Base-by-base conservation (phyloP, 2,329 filamentous ascomycete species). In the Botryotinia convoluta region DNA sequence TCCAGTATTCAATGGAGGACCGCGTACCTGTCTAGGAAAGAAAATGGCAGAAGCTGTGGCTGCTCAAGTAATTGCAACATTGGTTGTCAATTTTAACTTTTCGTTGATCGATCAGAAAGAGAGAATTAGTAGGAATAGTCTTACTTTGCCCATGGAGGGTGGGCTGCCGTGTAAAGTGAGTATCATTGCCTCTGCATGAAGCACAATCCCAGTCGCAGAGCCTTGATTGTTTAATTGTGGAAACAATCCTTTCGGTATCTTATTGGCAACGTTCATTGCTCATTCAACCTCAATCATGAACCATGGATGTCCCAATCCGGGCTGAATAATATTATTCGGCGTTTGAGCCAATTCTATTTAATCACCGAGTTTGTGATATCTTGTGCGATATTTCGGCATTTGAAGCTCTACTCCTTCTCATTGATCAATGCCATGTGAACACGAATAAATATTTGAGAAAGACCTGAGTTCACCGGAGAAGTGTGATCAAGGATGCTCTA, bases 1-100 rank as follows among this genome's bases (percentile, higher is more conserved):
- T 76, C 89, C 87, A 1, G 89, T 91, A 4, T 91, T 91, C 79
- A 90, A 91, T 77, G 89, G 89, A 29, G 89, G 89, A 0, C 83
- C 87, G n/a, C 83, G 89, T 54, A 84, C 84, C 4, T 91, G 89
- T 74, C 81, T 91, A 51, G 89, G 89, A 4, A 89, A 88, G 83
- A 87, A 85, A 77, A 91, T 91, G 89, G 89, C 90, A 5, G 89
- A 91, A 80, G 76, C 85, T 9, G 84, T 91, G 60, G 88, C 86
- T 8, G 85, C 87, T 26, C 87, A 89, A 81, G 85, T 87, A 14
- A 83, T 91, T 76, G 84, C 86, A 5, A 83, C 82, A 1, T 78
- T 90, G 74, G 80, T 85, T 6, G 79, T 81, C 57, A 76, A 79
- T 4, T 91, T 90, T 77, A 85, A 89, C 10, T 87, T 90, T 69